Percentiles rank a stretch among this genome's conserved stretches.
Conservation (phyloP, 345 rosid genomes). For the Eutrema heterophyllum region DNA sequence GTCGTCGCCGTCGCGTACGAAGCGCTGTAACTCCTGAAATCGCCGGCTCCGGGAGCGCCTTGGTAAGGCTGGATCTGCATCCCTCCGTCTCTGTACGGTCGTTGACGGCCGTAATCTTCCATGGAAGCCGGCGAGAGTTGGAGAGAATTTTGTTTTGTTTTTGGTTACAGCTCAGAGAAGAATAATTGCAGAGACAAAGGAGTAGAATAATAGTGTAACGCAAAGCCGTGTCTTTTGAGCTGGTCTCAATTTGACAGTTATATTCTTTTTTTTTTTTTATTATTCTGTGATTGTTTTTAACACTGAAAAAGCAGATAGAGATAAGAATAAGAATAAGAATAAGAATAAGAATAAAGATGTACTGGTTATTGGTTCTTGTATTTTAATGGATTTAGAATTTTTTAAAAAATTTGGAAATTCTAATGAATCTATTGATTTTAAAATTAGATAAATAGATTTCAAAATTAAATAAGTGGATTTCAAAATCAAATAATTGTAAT, state of each 20-base stretch:
- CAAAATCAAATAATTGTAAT: too few relatives aligned
- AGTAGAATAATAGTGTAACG: slow-evolving; percentile 3
- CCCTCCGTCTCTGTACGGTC: slow-evolving; percentile 38
- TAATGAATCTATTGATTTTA: too few relatives aligned
- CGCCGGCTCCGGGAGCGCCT: slow-evolving; percentile 41
- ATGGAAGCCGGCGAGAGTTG: slow-evolving; percentile 32
- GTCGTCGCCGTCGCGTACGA: slow-evolving; percentile 54
- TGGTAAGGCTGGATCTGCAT: slow-evolving; percentile 65
- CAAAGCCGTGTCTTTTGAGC: slow-evolving; percentile 27
- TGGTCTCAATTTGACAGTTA: slow-evolving; percentile 17
- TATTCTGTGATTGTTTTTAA: not conserved
- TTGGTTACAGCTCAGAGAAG: slow-evolving; percentile 22
- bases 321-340: too few relatives aligned
- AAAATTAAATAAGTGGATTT: too few relatives aligned
- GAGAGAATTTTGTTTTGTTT: not conserved
- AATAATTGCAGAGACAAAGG: slow-evolving; percentile 20
- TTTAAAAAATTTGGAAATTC: too few relatives aligned
- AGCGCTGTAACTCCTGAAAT: slow-evolving; percentile 59
- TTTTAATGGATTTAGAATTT: too few relatives aligned
- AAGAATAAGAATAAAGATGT: too few relatives aligned
- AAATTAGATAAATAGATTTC: too few relatives aligned
- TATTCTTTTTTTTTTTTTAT: not conserved
- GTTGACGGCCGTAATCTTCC: slow-evolving; percentile 64
- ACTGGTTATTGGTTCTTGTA: too few relatives aligned
- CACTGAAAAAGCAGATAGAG: not conserved